phyloP scores from a whole-genome alignment of 371 early-diverging fungal genomes.

The Rhizopus sp. region DNA sequence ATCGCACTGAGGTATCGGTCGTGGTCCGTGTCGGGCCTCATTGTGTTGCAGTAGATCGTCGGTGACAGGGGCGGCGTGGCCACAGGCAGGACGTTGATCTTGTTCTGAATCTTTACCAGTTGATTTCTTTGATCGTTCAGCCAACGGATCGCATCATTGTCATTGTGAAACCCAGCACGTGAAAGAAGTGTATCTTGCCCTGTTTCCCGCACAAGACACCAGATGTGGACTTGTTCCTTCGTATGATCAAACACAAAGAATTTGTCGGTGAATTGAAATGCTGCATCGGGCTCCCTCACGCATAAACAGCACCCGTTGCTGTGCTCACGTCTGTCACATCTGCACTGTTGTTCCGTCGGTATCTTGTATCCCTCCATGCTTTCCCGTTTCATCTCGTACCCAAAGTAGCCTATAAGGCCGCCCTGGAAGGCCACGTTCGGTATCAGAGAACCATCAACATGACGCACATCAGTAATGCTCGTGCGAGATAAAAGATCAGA shows the following conservation, averaged over 20 bases:
- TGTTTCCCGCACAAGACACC: slow-evolving; percentile 43
- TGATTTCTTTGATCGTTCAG: slow-evolving; percentile 20
- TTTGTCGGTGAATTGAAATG: slow-evolving; percentile 82
- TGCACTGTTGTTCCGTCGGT: slow-evolving; percentile 36
- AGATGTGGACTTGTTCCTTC: slow-evolving; percentile 41
- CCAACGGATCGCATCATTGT: slow-evolving; percentile 25
- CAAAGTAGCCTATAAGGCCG: slow-evolving; percentile 90
- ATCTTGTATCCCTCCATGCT: slow-evolving; percentile 58
- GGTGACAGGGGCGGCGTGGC: slow-evolving; percentile 27
- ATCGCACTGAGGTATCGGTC: slow-evolving; percentile 70
- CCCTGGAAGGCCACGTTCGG: slow-evolving; percentile 61
- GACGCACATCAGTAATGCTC: neutral
- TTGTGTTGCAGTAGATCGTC: slow-evolving; percentile 13
- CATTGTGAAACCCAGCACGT: slow-evolving; percentile 15
- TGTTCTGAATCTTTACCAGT: slow-evolving; percentile 7
- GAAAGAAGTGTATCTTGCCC: neutral
- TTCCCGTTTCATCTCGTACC: slow-evolving; percentile 93
- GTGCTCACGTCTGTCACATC: neutral
- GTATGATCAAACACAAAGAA: slow-evolving; percentile 77
- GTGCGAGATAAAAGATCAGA: slow-evolving; percentile 20
- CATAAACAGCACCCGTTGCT: slow-evolving; percentile 39
- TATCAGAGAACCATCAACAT: neutral
- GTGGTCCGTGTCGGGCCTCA: slow-evolving; percentile 44
- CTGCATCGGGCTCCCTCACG: slow-evolving; percentile 71
- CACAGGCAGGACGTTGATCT: slow-evolving; percentile 17